Conservation (phyloP, 163 green algal genomes). For the Coccomyxa subellipsoidea region DNA sequence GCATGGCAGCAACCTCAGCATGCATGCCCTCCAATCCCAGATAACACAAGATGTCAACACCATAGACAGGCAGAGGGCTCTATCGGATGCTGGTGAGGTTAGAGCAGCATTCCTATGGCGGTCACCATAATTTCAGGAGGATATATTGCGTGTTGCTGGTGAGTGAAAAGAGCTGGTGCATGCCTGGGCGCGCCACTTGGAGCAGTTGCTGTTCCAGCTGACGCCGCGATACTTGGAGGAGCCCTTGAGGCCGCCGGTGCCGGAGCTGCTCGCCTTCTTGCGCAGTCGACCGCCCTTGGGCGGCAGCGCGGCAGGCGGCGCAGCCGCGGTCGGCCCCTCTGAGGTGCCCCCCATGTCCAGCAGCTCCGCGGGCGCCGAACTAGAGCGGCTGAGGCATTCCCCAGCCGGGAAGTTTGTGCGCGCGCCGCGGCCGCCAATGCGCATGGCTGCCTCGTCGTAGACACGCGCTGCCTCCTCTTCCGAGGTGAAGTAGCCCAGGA, state of each 20-base stretch:
- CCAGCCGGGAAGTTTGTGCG: conserved; percentile 10
- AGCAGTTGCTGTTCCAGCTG: conserved; percentile 68
- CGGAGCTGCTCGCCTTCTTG: not conserved
- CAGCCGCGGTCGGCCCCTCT: not conserved
- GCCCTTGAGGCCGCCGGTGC: conserved; percentile 16
- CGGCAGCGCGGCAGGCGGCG: not conserved
- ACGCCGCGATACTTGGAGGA: conserved; percentile 70
- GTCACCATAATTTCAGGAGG: too few relatives aligned
- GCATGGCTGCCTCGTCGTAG: conserved; percentile 5
- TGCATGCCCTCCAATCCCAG: too few relatives aligned
- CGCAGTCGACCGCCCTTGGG: not conserved
- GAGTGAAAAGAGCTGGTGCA: too few relatives aligned
- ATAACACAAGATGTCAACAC: too few relatives aligned
- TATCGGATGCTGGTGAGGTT: too few relatives aligned
- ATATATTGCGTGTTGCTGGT: too few relatives aligned
- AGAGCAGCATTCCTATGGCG: too few relatives aligned
- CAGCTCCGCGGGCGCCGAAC: not conserved
- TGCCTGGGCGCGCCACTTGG: conserved; percentile 64
- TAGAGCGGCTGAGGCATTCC: not conserved
- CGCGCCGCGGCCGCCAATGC: not conserved
- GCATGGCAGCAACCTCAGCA: conserved; percentile 1
- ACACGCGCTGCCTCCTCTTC: conserved; percentile 45
- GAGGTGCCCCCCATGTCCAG: not conserved
- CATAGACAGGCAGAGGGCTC: too few relatives aligned
- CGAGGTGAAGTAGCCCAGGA: conserved; percentile 40